Percentiles rank a stretch among this genome's conserved stretches.
Conservation (phyloP, 345 rosid species). For the Jatropha curcas region DNA sequence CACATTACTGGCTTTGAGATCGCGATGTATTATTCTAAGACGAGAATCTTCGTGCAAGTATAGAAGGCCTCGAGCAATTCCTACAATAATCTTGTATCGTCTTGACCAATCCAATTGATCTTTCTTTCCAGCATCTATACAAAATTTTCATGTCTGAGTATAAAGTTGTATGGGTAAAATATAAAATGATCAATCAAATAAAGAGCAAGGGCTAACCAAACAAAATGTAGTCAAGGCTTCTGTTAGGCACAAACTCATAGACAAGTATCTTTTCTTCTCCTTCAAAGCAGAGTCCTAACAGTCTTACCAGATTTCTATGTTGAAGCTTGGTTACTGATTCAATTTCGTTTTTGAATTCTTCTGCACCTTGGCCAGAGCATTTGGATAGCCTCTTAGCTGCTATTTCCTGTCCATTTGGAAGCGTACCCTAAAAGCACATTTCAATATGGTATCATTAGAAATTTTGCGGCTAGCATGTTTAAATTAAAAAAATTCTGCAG, state of each 20-base stretch:
- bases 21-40: conserved; percentile 7
- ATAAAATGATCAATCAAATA: neutral
- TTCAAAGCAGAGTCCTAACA: conserved; percentile 12
- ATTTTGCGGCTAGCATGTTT: neutral
- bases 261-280: conserved; percentile 15
- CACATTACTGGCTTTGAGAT: conserved; percentile 12
- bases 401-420: conserved; percentile 8
- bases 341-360: conserved; percentile 10
- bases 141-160: neutral
- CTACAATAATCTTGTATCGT: conserved; percentile 4
- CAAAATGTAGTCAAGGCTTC: conserved; percentile 14
- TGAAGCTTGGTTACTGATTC: conserved; percentile 1
- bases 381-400: conserved; percentile 7
- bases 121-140: neutral
- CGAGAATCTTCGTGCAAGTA: conserved; percentile 18
- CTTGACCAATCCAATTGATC: conserved; percentile 7
- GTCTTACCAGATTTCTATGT: conserved; percentile 12
- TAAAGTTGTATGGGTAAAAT: too few species aligned
- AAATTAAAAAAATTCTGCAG: neutral
- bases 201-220: conserved; percentile 6
- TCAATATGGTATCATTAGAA: neutral
- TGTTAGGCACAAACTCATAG: conserved; percentile 19
- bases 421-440: neutral
- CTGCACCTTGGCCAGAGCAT: conserved; percentile 6
- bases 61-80: conserved; percentile 8